These are phyloP conservation scores for Lepidium aucheri DNA, from an alignment of 345 rosid species.

Conservation along the genomic window DNA sequence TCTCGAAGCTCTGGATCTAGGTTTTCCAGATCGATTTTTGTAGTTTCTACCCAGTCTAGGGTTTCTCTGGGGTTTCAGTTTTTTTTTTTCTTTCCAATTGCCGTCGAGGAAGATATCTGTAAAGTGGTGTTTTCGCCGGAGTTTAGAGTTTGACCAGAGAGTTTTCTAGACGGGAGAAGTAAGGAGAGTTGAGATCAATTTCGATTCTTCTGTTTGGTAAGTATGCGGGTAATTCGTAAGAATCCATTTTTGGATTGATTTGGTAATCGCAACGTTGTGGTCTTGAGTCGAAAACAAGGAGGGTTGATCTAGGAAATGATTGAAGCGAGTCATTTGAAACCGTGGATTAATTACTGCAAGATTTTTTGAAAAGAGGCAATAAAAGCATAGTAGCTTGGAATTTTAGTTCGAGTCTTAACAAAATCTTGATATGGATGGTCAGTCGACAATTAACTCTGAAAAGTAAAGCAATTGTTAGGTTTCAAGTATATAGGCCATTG, in stretches of 20 bases:
- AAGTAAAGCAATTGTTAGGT: background rate
- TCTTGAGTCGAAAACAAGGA: background rate
- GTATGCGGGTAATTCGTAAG: background rate
- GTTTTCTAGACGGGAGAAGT: background rate
- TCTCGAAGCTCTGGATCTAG: conserved; percentile 32
- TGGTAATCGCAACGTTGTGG: background rate
- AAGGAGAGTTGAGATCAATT: background rate
- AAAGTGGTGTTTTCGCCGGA: background rate
- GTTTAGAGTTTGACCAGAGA: background rate
- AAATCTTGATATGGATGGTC: background rate
- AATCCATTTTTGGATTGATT: background rate
- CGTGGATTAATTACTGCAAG: background rate
- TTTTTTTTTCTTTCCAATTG: background rate
- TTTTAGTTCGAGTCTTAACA: background rate
- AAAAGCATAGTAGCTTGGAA: background rate
- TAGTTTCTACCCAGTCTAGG: conserved; percentile 23
- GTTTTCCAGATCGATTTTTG: conserved; percentile 27
- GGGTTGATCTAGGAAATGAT: background rate
- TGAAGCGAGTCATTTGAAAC: background rate
- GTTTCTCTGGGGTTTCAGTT: conserved; percentile 26
- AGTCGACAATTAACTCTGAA: background rate
- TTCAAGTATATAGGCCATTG: conserved; percentile 37
- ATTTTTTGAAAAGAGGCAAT: background rate
- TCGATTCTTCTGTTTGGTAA: background rate
- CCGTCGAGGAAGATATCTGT: background rate